A percentile compares a stretch with the other conserved stretches of the same genome.
phyloP scores from a whole-genome alignment of 2,329 filamentous ascomycete species.

The Calonectria hongkongensis region DNA sequence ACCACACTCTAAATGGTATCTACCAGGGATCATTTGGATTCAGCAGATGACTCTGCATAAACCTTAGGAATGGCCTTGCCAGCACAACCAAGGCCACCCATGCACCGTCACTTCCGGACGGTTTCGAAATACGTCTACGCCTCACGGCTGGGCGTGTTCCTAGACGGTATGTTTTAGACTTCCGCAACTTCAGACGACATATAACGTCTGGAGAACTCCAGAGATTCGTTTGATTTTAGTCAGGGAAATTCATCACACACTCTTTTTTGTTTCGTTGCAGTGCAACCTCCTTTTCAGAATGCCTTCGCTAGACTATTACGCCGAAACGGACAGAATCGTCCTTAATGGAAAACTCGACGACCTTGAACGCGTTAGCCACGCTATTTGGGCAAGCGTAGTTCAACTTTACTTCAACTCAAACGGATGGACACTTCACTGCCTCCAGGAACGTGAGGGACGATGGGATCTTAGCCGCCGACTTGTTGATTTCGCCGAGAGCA shows the following conservation, averaged over 20 bases:
- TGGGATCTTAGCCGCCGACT: slow-evolving; percentile 31
- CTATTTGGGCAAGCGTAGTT: slow-evolving; percentile 37
- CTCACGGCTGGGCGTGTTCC: background rate
- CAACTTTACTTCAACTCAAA: slow-evolving; percentile 33
- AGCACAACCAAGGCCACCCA: background rate
- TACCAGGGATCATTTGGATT: background rate
- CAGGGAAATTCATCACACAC: slow-evolving; percentile 22
- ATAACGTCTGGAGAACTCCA: slow-evolving; percentile 20
- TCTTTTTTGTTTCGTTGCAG: slow-evolving; percentile 28
- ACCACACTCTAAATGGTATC: background rate
- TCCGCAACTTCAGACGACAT: slow-evolving; percentile 1
- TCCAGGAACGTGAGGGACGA: slow-evolving; percentile 28
- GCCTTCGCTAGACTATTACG: slow-evolving; percentile 30
- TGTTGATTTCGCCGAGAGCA: slow-evolving; percentile 27
- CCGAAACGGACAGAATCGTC: slow-evolving; percentile 31
- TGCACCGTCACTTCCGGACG: background rate
- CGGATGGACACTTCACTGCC: slow-evolving; percentile 38
- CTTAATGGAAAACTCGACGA: slow-evolving; percentile 29
- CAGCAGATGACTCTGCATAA: slow-evolving; percentile 18
- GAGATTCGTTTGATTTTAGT: slow-evolving; percentile 23
- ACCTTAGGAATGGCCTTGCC: background rate
- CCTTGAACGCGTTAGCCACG: slow-evolving; percentile 35
- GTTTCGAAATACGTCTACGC: background rate
- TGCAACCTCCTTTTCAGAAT: slow-evolving; percentile 15
- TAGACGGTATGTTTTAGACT: background rate